Evolutionary conservation across 331 rosid genomes (phyloP).

Genomic region (Erythrophleum ivorense): DNA sequence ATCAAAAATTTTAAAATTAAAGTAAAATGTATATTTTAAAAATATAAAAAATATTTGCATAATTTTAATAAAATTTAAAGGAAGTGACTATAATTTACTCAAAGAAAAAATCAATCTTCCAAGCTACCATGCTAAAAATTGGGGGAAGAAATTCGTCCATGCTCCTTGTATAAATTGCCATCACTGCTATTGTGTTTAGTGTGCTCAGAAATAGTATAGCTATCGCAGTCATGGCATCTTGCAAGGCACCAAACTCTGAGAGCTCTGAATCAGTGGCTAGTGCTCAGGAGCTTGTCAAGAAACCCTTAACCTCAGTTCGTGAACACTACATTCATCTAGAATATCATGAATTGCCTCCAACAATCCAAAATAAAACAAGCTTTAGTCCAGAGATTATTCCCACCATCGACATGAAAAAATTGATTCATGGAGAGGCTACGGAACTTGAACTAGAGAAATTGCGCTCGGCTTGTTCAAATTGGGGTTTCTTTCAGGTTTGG

Average conservation of each 20-base stretch:
- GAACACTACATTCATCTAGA: conserved; percentile 23
- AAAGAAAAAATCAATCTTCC: no score
- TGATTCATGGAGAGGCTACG: conserved; percentile 6
- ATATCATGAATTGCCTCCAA: not conserved
- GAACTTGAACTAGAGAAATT: conserved; percentile 46
- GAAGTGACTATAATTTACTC: no score
- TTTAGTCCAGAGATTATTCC: conserved; percentile 33
- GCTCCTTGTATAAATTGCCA: not conserved
- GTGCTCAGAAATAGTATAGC: not conserved
- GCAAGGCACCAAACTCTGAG: not conserved
- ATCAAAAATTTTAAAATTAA: no score
- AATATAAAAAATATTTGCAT: no score
- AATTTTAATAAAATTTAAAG: no score
- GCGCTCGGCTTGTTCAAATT: conserved; percentile 52
- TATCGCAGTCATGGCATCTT: not conserved
- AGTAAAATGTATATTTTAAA: no score
- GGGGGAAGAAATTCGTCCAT: no score
- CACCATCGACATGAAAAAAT: conserved; percentile 28
- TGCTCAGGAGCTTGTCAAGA: not conserved
- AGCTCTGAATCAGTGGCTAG: not conserved
- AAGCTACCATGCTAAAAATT: no score
- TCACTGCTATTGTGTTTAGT: not conserved
- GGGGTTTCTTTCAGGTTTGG: conserved; percentile 63
- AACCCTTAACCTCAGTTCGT: conserved; percentile 20
- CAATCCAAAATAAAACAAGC: not conserved